phyloP scores from a whole-genome alignment of 2,329 filamentous ascomycete species.

The Fusarium lyarnte region DNA sequence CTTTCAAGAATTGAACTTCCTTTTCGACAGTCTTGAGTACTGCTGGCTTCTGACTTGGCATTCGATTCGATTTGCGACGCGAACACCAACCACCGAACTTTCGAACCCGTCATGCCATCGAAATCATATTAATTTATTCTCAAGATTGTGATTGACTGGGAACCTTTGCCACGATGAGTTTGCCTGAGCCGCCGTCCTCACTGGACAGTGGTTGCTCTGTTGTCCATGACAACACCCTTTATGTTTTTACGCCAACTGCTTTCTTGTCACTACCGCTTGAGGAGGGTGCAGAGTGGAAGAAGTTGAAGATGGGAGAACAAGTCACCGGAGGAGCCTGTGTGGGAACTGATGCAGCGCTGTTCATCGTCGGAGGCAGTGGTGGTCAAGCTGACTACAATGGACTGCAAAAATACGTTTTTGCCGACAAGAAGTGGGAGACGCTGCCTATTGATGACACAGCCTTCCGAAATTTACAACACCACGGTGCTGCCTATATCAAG shows the following conservation, averaged over 20 bases:
- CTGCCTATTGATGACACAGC: constrained; percentile 47
- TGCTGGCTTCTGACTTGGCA: constrained; percentile 7
- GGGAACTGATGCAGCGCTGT: constrained; percentile 75
- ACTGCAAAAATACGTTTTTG: constrained; percentile 73
- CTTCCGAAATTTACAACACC: constrained; percentile 72
- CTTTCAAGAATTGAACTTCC: constrained; percentile 8
- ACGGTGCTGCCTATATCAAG: constrained; percentile 80
- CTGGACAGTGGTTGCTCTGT: constrained; percentile 84
- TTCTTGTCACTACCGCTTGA: constrained; percentile 79
- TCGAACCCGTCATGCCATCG: constrained; percentile 42
- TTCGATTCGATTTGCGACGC: constrained; percentile 25
- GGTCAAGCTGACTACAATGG: constrained; percentile 70
- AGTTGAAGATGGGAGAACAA: constrained; percentile 70
- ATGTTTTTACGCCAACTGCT: constrained; percentile 78
- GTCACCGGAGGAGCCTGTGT: constrained; percentile 84
- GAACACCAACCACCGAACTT: constrained; percentile 13
- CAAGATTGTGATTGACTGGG: constrained; percentile 22
- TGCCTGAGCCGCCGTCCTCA: constrained; percentile 74
- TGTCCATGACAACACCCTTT: constrained; percentile 83
- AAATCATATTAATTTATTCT: constrained; percentile 25
- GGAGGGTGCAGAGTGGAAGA: constrained; percentile 76
- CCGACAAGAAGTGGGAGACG: constrained; percentile 63
- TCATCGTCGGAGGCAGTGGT: constrained; percentile 79
- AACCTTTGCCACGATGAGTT: constrained; percentile 65
- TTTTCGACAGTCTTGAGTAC: not conserved